Conservation (phyloP, 2,329 filamentous ascomycete genomes). For the Dactylonectria estremocensis region DNA sequence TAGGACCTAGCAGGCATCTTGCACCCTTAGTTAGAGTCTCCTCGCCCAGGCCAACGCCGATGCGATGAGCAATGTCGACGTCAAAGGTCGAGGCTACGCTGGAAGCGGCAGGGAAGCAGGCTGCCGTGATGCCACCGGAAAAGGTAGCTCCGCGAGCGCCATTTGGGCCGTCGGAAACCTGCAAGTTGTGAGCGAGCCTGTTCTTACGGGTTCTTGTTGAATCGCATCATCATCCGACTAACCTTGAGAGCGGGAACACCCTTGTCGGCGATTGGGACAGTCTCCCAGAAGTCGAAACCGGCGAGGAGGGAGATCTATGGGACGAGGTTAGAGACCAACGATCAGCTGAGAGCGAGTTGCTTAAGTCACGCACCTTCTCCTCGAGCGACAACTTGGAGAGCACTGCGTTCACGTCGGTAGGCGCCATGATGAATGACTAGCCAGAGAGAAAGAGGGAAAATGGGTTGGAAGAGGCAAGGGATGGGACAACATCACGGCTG, state of each 20-base stretch:
- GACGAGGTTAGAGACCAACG: not conserved
- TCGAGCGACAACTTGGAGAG: not conserved
- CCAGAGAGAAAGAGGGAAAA: not conserved
- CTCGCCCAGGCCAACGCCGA: slow-evolving; percentile 70
- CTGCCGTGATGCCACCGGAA: slow-evolving; percentile 1
- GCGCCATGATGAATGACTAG: not conserved
- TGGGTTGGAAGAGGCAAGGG: not conserved
- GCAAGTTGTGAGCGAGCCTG: not conserved
- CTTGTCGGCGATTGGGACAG: not conserved
- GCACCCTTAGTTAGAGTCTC: slow-evolving; percentile 71
- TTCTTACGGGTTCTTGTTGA: not conserved
- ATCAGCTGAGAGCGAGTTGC: not conserved
- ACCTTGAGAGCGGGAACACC: not conserved
- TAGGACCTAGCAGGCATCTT: slow-evolving; percentile 67
- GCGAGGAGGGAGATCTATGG: not conserved
- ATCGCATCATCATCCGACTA: not conserved
- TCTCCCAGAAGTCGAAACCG: not conserved
- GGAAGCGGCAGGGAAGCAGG: slow-evolving; percentile 35
- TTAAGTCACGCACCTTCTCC: not conserved
- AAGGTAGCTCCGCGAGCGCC: slow-evolving; percentile 14
- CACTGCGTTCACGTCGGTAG: not conserved
- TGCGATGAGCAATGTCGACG: slow-evolving; percentile 65
- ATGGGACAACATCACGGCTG: not conserved
- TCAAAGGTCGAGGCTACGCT: slow-evolving; percentile 75
- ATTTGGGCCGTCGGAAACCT: slow-evolving; percentile 16